Conservation (phyloP, 345 rosid genomes). For the Populus nigra region DNA sequence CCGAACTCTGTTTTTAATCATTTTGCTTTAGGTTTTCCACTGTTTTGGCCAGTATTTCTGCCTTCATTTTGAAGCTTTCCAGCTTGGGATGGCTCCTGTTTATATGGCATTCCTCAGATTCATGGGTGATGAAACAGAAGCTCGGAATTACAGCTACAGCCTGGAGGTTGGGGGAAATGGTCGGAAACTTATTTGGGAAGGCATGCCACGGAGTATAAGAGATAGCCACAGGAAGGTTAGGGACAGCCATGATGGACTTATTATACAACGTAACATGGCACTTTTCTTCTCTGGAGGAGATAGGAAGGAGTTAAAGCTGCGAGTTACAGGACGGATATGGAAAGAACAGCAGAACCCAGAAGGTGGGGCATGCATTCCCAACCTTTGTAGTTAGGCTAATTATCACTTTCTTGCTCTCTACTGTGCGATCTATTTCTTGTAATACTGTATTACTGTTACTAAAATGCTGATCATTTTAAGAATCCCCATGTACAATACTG, state of each 20-base stretch:
- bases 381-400: constrained; percentile 56
- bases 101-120: constrained; percentile 93
- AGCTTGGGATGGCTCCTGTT: constrained; percentile 95
- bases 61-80: constrained; percentile 97
- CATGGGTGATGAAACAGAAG: constrained; percentile 90
- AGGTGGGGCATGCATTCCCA: constrained; percentile 84
- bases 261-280: constrained; percentile 89
- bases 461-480: background rate
- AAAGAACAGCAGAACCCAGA: constrained; percentile 86
- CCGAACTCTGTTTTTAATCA: constrained; percentile 12
- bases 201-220: constrained; percentile 82
- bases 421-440: constrained; percentile 12
- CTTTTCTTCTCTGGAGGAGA: constrained; percentile 96
- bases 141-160: constrained; percentile 85
- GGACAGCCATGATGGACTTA: constrained; percentile 88
- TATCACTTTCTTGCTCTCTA: background rate
- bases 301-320: constrained; percentile 83
- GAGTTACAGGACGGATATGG: constrained; percentile 94
- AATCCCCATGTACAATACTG: constrained; percentile 2
- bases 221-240: constrained; percentile 91
- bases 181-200: constrained; percentile 89
- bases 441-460: background rate
- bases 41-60: constrained; percentile 95
- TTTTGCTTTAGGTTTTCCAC: constrained; percentile 62
- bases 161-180: constrained; percentile 94